Evolutionary conservation across 768 basidiomycete genomes (phyloP).

Genomic region (Rhizopogon sp.): DNA sequence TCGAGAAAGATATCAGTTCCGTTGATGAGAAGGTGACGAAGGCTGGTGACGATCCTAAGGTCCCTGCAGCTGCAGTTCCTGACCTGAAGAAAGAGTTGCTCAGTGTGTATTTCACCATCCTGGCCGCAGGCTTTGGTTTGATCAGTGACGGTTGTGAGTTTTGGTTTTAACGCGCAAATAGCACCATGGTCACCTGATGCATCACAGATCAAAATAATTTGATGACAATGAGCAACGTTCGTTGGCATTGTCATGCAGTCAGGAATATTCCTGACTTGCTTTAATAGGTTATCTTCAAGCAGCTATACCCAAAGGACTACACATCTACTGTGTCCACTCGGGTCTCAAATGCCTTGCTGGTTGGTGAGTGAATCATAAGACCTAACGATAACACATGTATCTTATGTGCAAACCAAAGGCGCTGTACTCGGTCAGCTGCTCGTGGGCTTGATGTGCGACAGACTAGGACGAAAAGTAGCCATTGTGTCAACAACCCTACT

Average conservation of each 20-base stretch:
- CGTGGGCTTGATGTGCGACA: conserved; percentile 69
- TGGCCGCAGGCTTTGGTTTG: conserved; percentile 59
- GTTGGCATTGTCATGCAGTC: conserved; percentile 5
- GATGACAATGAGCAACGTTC: conserved; percentile 65
- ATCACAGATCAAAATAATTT: conserved; percentile 60
- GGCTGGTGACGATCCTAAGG: conserved; percentile 7
- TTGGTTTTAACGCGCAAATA: not conserved
- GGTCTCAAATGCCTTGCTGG: conserved; percentile 65
- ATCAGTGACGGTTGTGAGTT: conserved; percentile 57
- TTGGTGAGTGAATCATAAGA: conserved; percentile 40
- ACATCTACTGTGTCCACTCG: conserved; percentile 58
- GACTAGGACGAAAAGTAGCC: conserved; percentile 71
- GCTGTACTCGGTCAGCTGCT: conserved; percentile 56
- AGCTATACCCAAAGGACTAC: conserved; percentile 59
- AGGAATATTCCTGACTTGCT: conserved; percentile 7
- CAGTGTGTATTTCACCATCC: conserved; percentile 60
- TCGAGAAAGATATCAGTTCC: conserved; percentile 10
- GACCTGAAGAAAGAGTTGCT: conserved; percentile 37
- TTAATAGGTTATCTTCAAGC: conserved; percentile 56
- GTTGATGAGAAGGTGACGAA: conserved; percentile 7
- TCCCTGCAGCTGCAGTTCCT: conserved; percentile 18
- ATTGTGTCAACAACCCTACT: conserved; percentile 62
- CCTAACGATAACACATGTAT: not conserved
- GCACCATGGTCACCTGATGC: conserved; percentile 3
- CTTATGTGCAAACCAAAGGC: conserved; percentile 30